Conservation (phyloP, 768 basidiomycete species). For the Lyophyllum decastes region DNA sequence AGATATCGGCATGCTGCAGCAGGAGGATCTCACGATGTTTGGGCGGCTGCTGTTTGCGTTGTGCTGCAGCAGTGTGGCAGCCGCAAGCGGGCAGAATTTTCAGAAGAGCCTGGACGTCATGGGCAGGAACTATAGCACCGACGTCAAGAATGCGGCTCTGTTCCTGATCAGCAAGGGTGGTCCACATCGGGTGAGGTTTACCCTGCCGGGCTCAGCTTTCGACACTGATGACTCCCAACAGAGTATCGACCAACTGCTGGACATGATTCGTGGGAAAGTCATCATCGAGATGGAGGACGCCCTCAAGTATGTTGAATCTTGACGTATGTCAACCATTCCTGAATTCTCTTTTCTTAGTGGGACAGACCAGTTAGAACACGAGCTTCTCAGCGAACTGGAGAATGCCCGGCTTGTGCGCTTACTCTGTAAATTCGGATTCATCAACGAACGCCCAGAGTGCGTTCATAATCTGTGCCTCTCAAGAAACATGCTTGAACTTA, state of each 20-base stretch:
- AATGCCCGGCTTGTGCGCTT: constrained; percentile 90
- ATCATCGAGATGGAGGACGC: constrained; percentile 83
- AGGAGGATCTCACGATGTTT: constrained; percentile 88
- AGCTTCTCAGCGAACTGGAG: constrained; percentile 88
- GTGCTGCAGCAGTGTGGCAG: constrained; percentile 67
- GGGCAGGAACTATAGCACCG: constrained; percentile 70
- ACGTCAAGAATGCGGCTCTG: constrained; percentile 78
- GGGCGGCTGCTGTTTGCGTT: constrained; percentile 82
- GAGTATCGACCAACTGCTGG: constrained; percentile 79
- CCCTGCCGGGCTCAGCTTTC: background rate
- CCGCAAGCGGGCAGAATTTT: constrained; percentile 61
- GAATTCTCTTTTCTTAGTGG: constrained; percentile 46
- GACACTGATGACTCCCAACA: constrained; percentile 29
- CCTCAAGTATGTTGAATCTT: constrained; percentile 56
- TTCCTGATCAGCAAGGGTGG: constrained; percentile 76
- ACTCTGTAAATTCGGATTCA: constrained; percentile 94
- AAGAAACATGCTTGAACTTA: no score
- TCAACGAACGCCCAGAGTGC: constrained; percentile 98
- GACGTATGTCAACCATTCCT: background rate
- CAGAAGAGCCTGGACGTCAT: constrained; percentile 78
- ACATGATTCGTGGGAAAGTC: constrained; percentile 73
- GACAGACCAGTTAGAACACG: constrained; percentile 77
- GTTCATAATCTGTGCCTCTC: constrained; percentile 27
- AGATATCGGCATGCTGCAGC: constrained; percentile 63
- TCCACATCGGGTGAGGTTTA: constrained; percentile 53